Conservation (phyloP, 2,329 filamentous ascomycete genomes). For the Sporothrix brasiliensis region DNA sequence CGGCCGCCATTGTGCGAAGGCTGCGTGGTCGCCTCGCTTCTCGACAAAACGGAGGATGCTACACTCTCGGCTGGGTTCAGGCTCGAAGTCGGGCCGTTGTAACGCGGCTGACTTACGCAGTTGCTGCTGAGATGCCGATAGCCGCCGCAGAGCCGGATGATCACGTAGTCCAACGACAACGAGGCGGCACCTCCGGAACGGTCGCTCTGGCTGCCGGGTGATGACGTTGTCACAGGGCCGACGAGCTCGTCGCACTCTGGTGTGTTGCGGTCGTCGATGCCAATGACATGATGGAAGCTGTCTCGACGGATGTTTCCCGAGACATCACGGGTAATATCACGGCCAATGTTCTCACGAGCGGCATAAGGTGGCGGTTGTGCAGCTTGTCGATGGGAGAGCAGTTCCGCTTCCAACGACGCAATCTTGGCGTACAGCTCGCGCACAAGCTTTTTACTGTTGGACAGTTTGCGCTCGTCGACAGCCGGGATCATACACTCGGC, state of each 20-base stretch:
- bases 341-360: too few relatives aligned
- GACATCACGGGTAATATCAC: too few relatives aligned
- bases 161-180: constrained; percentile 23
- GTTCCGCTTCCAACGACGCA: constrained; percentile 27
- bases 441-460: constrained; percentile 30
- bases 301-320: neutral
- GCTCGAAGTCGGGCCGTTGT: constrained; percentile 27
- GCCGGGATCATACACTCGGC: constrained; percentile 25
- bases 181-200: neutral
- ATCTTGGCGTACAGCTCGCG: constrained; percentile 29
- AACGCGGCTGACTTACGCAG: constrained; percentile 20
- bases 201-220: constrained; percentile 11
- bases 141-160: constrained; percentile 30
- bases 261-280: constrained; percentile 6
- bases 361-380: neutral
- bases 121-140: constrained; percentile 27
- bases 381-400: constrained; percentile 8
- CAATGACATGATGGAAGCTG: constrained; percentile 18
- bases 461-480: constrained; percentile 29
- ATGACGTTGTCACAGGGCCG: neutral
- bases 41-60: constrained; percentile 11
- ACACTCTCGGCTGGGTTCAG: constrained; percentile 23
- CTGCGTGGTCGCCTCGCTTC: neutral
- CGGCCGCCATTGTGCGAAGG: neutral
- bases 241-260: neutral